Evolutionary conservation across 306 rosid genomes (phyloP).

Genomic region (Vachellia pachyceras): DNA sequence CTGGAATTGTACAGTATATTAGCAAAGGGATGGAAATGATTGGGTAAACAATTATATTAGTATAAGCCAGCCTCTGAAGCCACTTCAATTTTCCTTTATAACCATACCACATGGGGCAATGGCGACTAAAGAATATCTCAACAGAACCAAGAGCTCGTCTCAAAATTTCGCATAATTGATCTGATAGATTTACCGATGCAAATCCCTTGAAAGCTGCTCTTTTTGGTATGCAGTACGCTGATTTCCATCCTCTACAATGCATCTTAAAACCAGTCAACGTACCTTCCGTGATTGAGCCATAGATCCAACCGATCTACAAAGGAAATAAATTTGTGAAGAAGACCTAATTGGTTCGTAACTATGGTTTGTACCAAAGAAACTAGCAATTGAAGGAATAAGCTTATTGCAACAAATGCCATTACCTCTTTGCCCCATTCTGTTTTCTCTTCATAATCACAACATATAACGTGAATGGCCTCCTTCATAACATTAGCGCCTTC

Average conservation of each 20-base stretch:
- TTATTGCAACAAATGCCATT: slow-evolving; percentile 24
- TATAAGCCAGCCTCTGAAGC: slow-evolving; percentile 86
- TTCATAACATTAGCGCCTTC: slow-evolving; percentile 71
- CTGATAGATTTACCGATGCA: slow-evolving; percentile 89
- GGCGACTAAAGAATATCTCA: slow-evolving; percentile 83
- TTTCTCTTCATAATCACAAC: slow-evolving; percentile 95
- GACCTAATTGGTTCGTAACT: slow-evolving; percentile 25
- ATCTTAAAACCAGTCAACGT: slow-evolving; percentile 94
- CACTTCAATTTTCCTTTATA: slow-evolving; percentile 85
- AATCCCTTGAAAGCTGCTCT: slow-evolving; percentile 94
- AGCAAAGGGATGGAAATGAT: slow-evolving; percentile 89
- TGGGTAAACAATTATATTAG: slow-evolving; percentile 77
- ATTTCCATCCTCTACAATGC: slow-evolving; percentile 99
- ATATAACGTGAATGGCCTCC: slow-evolving; percentile 95
- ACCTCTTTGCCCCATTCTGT: slow-evolving; percentile 99
- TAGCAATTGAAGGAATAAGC: slow-evolving; percentile 3
- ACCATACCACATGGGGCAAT: slow-evolving; percentile 96
- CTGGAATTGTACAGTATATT: slow-evolving; percentile 84
- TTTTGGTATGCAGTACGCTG: slow-evolving; percentile 90
- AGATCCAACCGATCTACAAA: slow-evolving; percentile 97
- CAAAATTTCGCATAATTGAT: slow-evolving; percentile 85
- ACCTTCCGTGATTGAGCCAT: slow-evolving; percentile 92
- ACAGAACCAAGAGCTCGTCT: slow-evolving; percentile 89
- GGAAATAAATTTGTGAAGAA: slow-evolving; percentile 21
- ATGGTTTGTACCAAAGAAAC: slow-evolving; percentile 6